Base-by-base conservation (phyloP, 371 early-diverging fungal species). In the Umbelopsis sp. region DNA sequence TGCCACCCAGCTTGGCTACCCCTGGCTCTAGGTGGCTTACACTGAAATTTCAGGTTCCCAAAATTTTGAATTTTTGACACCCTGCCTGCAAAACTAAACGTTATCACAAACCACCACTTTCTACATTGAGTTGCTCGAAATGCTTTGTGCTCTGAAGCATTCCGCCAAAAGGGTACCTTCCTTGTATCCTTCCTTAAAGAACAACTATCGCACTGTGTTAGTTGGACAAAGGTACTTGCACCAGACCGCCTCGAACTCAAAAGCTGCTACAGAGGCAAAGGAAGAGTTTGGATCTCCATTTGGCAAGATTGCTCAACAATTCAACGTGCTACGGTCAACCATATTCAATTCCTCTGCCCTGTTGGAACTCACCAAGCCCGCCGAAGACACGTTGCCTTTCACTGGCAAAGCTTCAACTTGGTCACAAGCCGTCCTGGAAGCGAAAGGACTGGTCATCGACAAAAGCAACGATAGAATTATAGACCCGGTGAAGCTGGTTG, bases 401-500 rank as follows among this genome's bases (percentile, higher is more conserved):
- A 79, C 80, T 0, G 76, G 77, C 6, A 66, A 77, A 46, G 78
- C 80, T 3, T 69, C 76, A 1, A 83, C 79, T 6, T 87, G 85
- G 85, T 75, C 77, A 12, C 85, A 87, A 62, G 86, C 86, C n/a
- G 63, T 87, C 29, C 77, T 76, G 18, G 84, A 83, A 66, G 87
- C 86, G 12, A 86, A 84, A 67, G 72, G 75, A 0, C 67, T 85
- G 2, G 85, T 86, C 3, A 78, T 80, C 9, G 67, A 70, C 12
- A 74, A 69, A 7, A 70, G 71, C 9, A 80, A 73, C 11, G 79
- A 80, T 8, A 78, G 76, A 8, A 63, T 81, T n/a, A 81, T 90
- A 38, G 86, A 90, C 69, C 83, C 87, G 8, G 76, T 79, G 45
- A 76, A 90, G 45, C 79, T 94, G 12, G 86, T 94, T 0, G 94